Conservation (phyloP, 371 early-diverging fungal genomes). For the Smittium culicis region DNA sequence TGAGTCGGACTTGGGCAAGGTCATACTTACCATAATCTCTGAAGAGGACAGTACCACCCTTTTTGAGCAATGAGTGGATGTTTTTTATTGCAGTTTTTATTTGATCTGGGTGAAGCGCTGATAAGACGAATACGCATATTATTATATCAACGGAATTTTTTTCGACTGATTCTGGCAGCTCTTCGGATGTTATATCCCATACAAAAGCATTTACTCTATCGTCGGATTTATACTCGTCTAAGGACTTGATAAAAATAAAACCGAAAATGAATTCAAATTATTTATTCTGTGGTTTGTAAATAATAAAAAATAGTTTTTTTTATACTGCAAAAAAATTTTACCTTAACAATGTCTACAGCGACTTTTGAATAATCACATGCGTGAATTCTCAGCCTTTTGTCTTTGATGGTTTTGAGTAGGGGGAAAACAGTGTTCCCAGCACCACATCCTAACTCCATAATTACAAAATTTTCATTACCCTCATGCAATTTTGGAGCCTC, state of each 20-base stretch:
- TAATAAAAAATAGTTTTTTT: conserved; percentile 9
- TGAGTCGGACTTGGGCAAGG: conserved; percentile 64
- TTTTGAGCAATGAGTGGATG: conserved; percentile 43
- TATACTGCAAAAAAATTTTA: conserved; percentile 20
- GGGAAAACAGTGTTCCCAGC: conserved; percentile 58
- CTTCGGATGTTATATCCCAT: conserved; percentile 56
- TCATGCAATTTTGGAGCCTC: no score
- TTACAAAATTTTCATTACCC: conserved; percentile 21
- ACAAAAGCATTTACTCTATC: conserved; percentile 61
- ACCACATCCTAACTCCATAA: conserved; percentile 65
- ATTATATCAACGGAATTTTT: conserved; percentile 50
- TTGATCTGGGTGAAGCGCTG: conserved; percentile 52
- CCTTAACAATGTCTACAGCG: conserved; percentile 43
- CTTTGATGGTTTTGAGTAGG: conserved; percentile 33
- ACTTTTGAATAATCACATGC: conserved; percentile 48
- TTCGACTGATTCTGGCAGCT: conserved; percentile 41
- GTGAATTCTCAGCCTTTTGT: conserved; percentile 38
- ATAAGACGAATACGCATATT: conserved; percentile 54
- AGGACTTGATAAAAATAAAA: conserved; percentile 19
- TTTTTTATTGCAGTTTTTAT: conserved; percentile 30
- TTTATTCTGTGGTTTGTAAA: background rate
- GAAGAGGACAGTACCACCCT: conserved; percentile 64
- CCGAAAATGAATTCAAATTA: no score
- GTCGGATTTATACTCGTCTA: conserved; percentile 42
- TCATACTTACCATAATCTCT: conserved; percentile 83